phyloP scores from a whole-genome alignment of 75 land plant species.

The Adiantum capillusveneris region DNA sequence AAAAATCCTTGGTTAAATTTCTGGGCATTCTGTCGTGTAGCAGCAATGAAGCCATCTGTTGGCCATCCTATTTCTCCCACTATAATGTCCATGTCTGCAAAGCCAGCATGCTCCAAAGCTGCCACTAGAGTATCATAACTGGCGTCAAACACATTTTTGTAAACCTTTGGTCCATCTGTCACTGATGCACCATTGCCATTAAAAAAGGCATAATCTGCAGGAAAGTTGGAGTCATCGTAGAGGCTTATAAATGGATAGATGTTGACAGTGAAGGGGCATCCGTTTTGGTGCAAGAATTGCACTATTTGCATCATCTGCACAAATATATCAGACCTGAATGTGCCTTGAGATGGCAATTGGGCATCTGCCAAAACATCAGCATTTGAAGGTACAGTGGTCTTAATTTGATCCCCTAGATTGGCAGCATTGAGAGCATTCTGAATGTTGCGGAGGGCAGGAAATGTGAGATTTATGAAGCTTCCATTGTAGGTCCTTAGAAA shows the following conservation, averaged over 20 bases:
- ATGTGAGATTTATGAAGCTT: conserved; percentile 18
- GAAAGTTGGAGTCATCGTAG: conserved; percentile 27
- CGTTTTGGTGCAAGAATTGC: conserved; percentile 18
- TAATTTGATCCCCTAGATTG: conserved; percentile 30
- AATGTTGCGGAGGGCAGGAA: conserved; percentile 61
- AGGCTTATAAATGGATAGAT: conserved; percentile 56
- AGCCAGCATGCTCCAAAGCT: conserved; percentile 28
- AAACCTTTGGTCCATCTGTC: conserved; percentile 24
- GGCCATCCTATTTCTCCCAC: conserved; percentile 64
- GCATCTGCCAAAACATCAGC: conserved; percentile 39
- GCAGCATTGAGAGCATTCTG: conserved; percentile 49
- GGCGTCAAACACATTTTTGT: conserved; percentile 49
- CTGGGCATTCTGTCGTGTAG: conserved; percentile 21
- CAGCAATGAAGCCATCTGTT: conserved; percentile 36
- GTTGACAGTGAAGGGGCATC: conserved; percentile 43
- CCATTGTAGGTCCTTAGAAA: conserved; percentile 57
- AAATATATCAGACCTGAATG: conserved; percentile 35
- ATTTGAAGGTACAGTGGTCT: conserved; percentile 50
- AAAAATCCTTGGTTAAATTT: conserved; percentile 27
- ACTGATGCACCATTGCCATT: conserved; percentile 13
- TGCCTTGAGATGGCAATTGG: conserved; percentile 41
- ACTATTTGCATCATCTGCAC: conserved; percentile 33
- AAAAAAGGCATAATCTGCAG: conserved; percentile 44
- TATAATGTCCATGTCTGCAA: conserved; percentile 26
- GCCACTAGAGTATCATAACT: conserved; percentile 39